phyloP scores from a whole-genome alignment of 1,139 yeast genomes.

The Pichia sp. region DNA sequence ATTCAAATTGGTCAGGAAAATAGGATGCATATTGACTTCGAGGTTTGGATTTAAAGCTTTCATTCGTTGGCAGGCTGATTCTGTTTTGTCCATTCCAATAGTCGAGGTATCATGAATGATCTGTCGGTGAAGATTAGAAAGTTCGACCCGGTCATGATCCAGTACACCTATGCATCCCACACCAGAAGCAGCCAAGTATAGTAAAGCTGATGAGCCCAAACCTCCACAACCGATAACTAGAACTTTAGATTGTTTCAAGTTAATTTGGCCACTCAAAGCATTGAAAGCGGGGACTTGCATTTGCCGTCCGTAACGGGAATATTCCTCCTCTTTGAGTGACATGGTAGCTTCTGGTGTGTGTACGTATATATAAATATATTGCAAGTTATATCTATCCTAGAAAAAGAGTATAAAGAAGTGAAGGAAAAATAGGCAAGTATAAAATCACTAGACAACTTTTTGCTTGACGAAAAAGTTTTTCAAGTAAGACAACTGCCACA shows the following conservation, averaged over 20 bases:
- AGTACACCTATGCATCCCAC: slow-evolving; percentile 81
- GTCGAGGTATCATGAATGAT: slow-evolving; percentile 65
- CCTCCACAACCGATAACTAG: slow-evolving; percentile 97
- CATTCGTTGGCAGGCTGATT: slow-evolving; percentile 62
- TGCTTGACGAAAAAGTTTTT: slow-evolving; percentile 38
- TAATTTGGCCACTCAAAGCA: slow-evolving; percentile 48
- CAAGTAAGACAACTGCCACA: slow-evolving; percentile 39
- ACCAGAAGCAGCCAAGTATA: slow-evolving; percentile 86
- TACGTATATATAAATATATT: background rate
- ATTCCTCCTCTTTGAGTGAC: slow-evolving; percentile 52
- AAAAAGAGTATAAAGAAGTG: slow-evolving; percentile 2
- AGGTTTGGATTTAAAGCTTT: slow-evolving; percentile 65
- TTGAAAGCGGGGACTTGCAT: slow-evolving; percentile 86
- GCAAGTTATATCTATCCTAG: background rate
- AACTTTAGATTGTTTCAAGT: slow-evolving; percentile 53
- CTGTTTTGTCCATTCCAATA: slow-evolving; percentile 72
- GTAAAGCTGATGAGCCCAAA: slow-evolving; percentile 85
- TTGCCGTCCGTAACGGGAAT: slow-evolving; percentile 84
- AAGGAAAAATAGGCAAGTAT: background rate
- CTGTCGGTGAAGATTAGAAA: slow-evolving; percentile 85
- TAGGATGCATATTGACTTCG: slow-evolving; percentile 47
- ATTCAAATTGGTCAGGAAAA: slow-evolving; percentile 50
- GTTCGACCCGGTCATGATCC: slow-evolving; percentile 81
- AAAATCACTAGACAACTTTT: slow-evolving; percentile 31
- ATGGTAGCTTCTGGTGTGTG: slow-evolving; percentile 16